Evolutionary conservation across 1,284 basidiomycete genomes (phyloP), one percentile per base, ranked within the genome.

Genomic region (Porogramme epimiltina): DNA sequence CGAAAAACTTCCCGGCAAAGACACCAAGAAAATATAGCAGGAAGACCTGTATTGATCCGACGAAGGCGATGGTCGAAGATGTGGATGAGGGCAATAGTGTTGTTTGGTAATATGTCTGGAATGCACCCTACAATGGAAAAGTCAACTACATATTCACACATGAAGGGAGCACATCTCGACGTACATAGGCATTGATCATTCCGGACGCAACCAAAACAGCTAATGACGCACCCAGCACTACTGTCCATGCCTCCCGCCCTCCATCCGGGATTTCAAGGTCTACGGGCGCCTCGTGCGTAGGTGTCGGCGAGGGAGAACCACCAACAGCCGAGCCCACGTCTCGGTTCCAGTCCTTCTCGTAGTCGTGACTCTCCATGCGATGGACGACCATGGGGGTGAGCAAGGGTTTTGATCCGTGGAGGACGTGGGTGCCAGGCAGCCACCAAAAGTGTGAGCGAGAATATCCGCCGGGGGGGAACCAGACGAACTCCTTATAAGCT

Each of bases 1-100:
- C 73, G 54, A 75, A 73, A 49, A 77, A 41, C 44, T 61, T 56
- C 3, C 70, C 71, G 8, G 66, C 52, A 28, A 70, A 46, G 9
- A 67, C 67, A 3, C 66, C 65, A 3, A 66, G 54, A 13, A 65
- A 63, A 47, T 72, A 77, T 38, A 75, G 69, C 37, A 67, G 62
- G 61, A 70, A 76, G 4, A 76, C 47, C 50, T 77, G 76, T 20
- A 78, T 45, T 8, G 76, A 73, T 10, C 75, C 75, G 44, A 77
- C 76, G 60, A 76, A 67, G 4, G 76, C 69, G 49, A 77, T 77
- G 13, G 57, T 62, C 15, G 74, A 74, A 4, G 70, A 56, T 1
- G 76, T 67, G 16, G 65, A 60, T 16, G 65, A 56, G 2, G 61
- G 51, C 24, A 76, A 60, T 24, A 76, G 63, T 28, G 69, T 69